Evolutionary conservation across 805 yeast species (phyloP), one percentile per base, ranked within the genome.

Genomic region (Zygotorulaspora danielsina): DNA sequence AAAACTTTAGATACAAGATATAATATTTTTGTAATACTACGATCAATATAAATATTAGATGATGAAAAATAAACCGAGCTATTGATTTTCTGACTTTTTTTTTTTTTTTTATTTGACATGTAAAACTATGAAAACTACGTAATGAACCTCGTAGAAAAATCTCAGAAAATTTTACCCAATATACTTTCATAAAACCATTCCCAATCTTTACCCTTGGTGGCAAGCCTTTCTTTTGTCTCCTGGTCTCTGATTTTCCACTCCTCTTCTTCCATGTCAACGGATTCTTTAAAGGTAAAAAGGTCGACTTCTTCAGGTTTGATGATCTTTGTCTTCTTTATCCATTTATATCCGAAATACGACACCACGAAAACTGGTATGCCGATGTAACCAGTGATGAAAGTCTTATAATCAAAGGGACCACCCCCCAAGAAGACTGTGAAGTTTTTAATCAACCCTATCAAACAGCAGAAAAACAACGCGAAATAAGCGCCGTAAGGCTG

Each of bases 331-430:
- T 71, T 78, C 57, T 62, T 63, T 46, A 65, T 48, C 26, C 79
- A n/a, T 65, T 81, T 81, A 69, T 76, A 79, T 5, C 84, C 86
- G 45, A 72, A 51, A 48, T 66, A 72, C 42, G 73, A 66, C 34
- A 76, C 64, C 24, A 79, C 27, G 51, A 71, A 83, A 8, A 81
- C 78, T 5, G 63, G 63, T 34, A 83, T 71, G 20, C 84, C 84
- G 53, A 84, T 79, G 64, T 84, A 83, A 32, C 89, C 88, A 22
- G 90, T 81, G 54, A 84, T 80, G 56, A 84, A 84, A 13, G 69
- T 69, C 61, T 77, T 75, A 64, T 78, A 79, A 47, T 75, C 73
- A 58, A 83, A 79, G 11, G 60, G 64, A 41, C 75, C 71, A 36
- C 77, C 77, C 49, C 77, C 77, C 49, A 84, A 66, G 67, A 84